Base-by-base conservation (phyloP, 2,329 filamentous ascomycete species). In the Emmonsia crescens region DNA sequence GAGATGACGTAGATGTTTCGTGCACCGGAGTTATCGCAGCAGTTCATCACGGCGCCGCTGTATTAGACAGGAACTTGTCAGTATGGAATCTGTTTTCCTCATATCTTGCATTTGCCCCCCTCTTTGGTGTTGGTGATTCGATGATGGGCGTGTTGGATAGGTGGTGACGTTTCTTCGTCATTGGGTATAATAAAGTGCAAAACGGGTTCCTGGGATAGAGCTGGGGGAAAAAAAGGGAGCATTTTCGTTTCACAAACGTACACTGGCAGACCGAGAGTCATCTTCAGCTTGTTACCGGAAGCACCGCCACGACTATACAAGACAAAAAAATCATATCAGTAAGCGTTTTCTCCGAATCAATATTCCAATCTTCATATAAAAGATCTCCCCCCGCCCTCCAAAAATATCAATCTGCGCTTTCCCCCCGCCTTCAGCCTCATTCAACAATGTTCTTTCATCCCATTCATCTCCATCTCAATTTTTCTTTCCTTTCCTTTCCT, bases 261-360 rank as follows among this genome's bases (percentile, higher is more conserved):
- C 92, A 96, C 91, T 82, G 94, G 94, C 76, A 99, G 91, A 96
- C 91, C 94, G 82, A 99, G 91, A 80, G 94, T 96, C 94, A 99
- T 99, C 89, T 96, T 97, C 77, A 97, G 89, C 89, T 99, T 99
- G 89, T 95, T 95, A 87, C 94, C 94, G 77, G 92, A 89, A 85
- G 91, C 89, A 89, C 89, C 89, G 86, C 91, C 83, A 76, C 84
- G 82, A 78, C 83, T 84, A 70, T 71, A 69, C 42, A 61, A 61
- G 57, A 59, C 65, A 70, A 66, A 57, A 66, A 70, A 66, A 72
- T 69, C 64, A n/a, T 44, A 24, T 48, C 61, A 61, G 65, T 64
- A 64, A 64, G 64, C 57, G 60, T 66, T 33, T 16, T 16, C 12
- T 27, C 52, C 33, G 40, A 56, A 21, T 40, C 51, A 49, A 6